Percentiles rank a stretch among this genome's conserved stretches.
Evolutionary conservation across 176 grass and related monocot species (phyloP).

Genomic region (Bolboschoenus planiculmis): DNA sequence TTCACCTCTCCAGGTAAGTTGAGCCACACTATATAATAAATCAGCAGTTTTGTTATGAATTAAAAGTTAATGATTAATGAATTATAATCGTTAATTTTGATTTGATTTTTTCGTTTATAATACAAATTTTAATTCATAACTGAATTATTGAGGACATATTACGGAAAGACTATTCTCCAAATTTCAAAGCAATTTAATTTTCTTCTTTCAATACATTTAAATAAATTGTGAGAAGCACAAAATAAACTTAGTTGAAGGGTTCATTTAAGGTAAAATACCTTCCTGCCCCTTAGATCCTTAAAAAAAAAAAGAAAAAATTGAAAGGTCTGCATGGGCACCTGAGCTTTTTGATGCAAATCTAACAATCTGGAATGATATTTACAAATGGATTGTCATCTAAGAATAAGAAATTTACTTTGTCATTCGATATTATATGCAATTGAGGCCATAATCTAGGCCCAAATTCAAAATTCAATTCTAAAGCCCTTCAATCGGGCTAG

Average conservation of each 20-base stretch:
- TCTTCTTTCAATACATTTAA: conserved; percentile 1
- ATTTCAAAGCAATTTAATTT: background rate
- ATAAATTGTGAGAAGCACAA: background rate
- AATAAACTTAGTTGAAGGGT: background rate
- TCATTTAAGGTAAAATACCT: background rate
- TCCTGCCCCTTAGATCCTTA: no score
- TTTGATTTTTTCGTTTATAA: no score
- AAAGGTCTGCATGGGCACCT: no score
- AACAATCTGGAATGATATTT: background rate
- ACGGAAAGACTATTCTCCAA: background rate
- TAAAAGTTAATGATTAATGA: no score
- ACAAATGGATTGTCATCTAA: background rate
- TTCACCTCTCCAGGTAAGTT: background rate
- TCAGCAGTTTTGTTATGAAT: no score
- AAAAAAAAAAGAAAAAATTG: no score
- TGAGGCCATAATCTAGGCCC: background rate
- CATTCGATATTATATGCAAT: background rate
- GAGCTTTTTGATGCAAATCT: background rate
- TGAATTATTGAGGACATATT: background rate
- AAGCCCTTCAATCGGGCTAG: no score
- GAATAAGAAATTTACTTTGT: background rate
- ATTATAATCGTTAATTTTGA: no score
- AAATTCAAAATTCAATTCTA: background rate
- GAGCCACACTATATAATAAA: background rate
- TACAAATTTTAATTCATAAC: no score